Evolutionary conservation across 2,329 filamentous ascomycete species (phyloP), one percentile per base, ranked within the genome.

Genomic region (Alternaria atra): DNA sequence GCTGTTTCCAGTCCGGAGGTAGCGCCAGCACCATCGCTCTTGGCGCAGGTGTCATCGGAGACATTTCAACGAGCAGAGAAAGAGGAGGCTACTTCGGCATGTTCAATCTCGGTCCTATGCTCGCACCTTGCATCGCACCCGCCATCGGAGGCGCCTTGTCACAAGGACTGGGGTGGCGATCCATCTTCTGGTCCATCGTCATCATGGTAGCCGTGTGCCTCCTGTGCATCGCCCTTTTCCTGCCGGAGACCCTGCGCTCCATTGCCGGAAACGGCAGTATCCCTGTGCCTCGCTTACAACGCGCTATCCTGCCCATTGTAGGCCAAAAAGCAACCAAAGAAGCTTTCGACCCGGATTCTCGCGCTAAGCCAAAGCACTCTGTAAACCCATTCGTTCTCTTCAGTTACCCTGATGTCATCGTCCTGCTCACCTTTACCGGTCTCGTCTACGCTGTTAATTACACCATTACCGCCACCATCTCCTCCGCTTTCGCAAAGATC

Each of bases 61-160:
- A 95, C 69, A 84, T 93, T 5, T 84, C 89, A 0, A 87, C 89
- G 0, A 88, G 85, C 46, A 84, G 86, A 0, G 90, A 94, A 74
- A 82, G 92, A 67, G 92, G 91, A 3, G 86, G 84, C 57, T 94
- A 91, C 71, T 89, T 94, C 72, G 80, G 90, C 87, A 52, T 85
- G 89, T 61, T 86, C 90, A 20, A 85, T 84, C 32, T 83, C 83
- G 4, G 88, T 85, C 15, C 71, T 0, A 74, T 75, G 73, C 62
- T 74, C 15, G 65, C 73, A 10, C 62, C 74, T 9, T 66, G 69
- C 51, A 71, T 75, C 13, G 73, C 69, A 2, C 76, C 77, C 15
- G 70, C 73, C 1, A 66, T 78, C 8, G 77, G 77, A 25, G 77
- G 77, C 10, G 68, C 74, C 1, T 53, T 79, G 0, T 69, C 75